These are phyloP conservation scores for Neonectria sp. DNA, from an alignment of 2,329 filamentous ascomycete genomes.

Conservation along the genomic window DNA sequence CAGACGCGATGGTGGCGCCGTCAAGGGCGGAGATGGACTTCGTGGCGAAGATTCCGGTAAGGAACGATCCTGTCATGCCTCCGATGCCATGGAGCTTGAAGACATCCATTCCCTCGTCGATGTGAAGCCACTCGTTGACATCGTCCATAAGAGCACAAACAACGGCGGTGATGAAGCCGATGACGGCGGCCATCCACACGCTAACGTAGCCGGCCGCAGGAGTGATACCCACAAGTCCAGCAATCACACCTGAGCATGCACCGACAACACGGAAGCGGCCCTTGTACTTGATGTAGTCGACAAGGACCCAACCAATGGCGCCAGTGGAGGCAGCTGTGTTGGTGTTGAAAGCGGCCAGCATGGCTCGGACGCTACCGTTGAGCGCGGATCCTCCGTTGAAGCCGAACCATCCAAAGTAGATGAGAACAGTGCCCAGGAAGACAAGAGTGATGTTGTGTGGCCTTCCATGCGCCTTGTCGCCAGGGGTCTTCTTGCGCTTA, in stretches of 20 bases:
- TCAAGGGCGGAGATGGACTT: slow-evolving; percentile 65
- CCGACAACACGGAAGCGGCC: slow-evolving; percentile 48
- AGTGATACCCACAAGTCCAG: slow-evolving; percentile 71
- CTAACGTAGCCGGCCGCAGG: slow-evolving; percentile 69
- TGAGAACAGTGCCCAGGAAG: slow-evolving; percentile 74
- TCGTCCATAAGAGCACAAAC: slow-evolving; percentile 63
- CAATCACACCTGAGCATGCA: slow-evolving; percentile 63
- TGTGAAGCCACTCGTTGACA: slow-evolving; percentile 64
- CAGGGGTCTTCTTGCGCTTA: slow-evolving; percentile 65
- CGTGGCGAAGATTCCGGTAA: slow-evolving; percentile 71
- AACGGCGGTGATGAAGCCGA: slow-evolving; percentile 66
- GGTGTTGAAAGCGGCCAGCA: slow-evolving; percentile 71
- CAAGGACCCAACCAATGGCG: slow-evolving; percentile 65
- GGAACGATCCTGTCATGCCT: slow-evolving; percentile 69
- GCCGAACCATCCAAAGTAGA: slow-evolving; percentile 74
- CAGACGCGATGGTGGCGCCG: slow-evolving; percentile 54
- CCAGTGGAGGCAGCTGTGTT: slow-evolving; percentile 70
- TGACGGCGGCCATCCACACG: slow-evolving; percentile 65
- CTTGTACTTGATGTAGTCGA: slow-evolving; percentile 65
- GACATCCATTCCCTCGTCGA: slow-evolving; percentile 73
- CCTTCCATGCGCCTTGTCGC: slow-evolving; percentile 60
- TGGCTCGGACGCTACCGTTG: slow-evolving; percentile 65
- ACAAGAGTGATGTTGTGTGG: slow-evolving; percentile 75
- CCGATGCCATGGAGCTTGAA: slow-evolving; percentile 73
- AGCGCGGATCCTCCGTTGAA: slow-evolving; percentile 67